These are phyloP conservation scores for Geosiphon pyriformis DNA, from an alignment of 192 early-diverging fungal genomes.

Conservation along the genomic window DNA sequence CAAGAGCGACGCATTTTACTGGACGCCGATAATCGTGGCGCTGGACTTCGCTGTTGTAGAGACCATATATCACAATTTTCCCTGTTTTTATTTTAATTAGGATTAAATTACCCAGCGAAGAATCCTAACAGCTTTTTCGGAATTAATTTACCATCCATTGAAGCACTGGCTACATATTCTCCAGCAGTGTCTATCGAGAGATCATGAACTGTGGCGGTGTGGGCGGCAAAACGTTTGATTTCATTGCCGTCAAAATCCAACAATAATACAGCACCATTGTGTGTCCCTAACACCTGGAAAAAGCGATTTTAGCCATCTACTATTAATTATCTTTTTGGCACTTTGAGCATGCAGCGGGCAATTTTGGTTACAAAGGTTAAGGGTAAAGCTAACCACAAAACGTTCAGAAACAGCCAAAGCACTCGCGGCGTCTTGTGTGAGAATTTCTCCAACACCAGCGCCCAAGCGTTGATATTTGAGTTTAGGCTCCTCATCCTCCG, in stretches of 20 bases:
- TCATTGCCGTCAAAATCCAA: conserved; percentile 90
- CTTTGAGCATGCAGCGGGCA: too few species aligned
- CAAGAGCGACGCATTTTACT: conserved; percentile 82
- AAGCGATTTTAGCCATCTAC: too few species aligned
- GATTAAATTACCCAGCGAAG: neutral
- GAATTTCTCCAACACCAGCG: conserved; percentile 64
- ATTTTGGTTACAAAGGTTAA: too few species aligned
- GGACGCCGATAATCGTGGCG: conserved; percentile 81
- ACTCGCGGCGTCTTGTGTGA: conserved; percentile 84
- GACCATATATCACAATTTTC: conserved; percentile 77
- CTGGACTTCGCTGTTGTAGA: conserved; percentile 68
- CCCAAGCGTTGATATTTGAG: conserved; percentile 85
- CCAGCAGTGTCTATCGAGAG: conserved; percentile 78
- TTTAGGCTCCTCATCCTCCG: conserved; percentile 88
- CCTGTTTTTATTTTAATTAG: conserved; percentile 42
- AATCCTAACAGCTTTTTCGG: neutral
- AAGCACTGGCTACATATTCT: conserved; percentile 90
- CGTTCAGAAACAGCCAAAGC: conserved; percentile 72
- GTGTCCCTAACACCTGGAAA: conserved; percentile 75
- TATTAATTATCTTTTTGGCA: too few species aligned
- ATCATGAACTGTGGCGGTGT: conserved; percentile 83
- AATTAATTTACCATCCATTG: conserved; percentile 78
- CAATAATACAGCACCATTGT: conserved; percentile 84
- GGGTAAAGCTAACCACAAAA: conserved; percentile 62
- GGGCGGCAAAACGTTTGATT: conserved; percentile 76